A percentile compares a stretch with the other conserved stretches of the same genome.
Evolutionary conservation across 345 rosid species (phyloP).

Genomic region (Moringa oleifera): DNA sequence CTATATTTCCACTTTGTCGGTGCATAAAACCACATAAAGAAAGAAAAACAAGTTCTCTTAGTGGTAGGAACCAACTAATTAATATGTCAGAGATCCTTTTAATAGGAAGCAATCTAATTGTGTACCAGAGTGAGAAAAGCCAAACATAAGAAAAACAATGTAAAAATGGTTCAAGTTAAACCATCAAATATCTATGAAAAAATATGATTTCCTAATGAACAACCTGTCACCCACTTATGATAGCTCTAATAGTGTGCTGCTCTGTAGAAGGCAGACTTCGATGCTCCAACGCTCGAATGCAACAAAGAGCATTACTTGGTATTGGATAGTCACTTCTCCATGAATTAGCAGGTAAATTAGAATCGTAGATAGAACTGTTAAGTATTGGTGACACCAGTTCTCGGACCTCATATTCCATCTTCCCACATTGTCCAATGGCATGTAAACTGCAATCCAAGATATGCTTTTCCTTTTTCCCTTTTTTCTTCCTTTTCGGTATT

Average conservation of each 20-base stretch:
- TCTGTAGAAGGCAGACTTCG: constrained; percentile 12
- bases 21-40: too few relatives aligned
- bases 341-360: constrained; percentile 45
- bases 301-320: constrained; percentile 52
- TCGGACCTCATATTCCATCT: constrained; percentile 78
- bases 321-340: constrained; percentile 66
- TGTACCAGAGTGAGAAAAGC: too few relatives aligned
- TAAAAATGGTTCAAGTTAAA: constrained; percentile 17
- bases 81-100: too few relatives aligned
- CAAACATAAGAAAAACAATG: too few relatives aligned
- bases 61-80: too few relatives aligned
- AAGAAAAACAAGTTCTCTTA: too few relatives aligned
- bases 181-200: neutral
- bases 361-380: constrained; percentile 60
- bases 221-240: constrained; percentile 10
- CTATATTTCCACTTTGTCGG: too few relatives aligned
- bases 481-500: too few relatives aligned
- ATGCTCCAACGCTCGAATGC: constrained; percentile 51
- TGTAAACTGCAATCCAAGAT: constrained; percentile 68
- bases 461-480: too few relatives aligned
- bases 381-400: constrained; percentile 60
- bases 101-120: too few relatives aligned
- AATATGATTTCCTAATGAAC: neutral
- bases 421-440: constrained; percentile 72
- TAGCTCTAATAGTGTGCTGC: constrained; percentile 1